These are phyloP conservation scores for Pseudocercospora musae DNA, from an alignment of 2,329 filamentous ascomycete genomes.

Conservation along the genomic window DNA sequence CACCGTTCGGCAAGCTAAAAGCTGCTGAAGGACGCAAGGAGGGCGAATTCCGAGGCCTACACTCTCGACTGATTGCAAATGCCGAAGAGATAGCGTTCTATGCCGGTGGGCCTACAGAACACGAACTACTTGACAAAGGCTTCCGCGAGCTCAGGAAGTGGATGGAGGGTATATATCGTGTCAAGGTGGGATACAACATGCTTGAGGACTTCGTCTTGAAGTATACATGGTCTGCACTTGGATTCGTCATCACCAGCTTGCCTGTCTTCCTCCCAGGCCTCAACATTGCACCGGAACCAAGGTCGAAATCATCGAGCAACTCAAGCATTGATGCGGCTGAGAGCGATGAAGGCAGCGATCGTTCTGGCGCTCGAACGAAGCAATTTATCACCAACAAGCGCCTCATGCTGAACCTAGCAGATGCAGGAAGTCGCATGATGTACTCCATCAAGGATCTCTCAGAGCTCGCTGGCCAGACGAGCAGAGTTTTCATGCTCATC, in stretches of 20 bases:
- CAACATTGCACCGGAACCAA: conserved; percentile 63
- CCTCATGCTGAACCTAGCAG: conserved; percentile 93
- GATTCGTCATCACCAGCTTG: conserved; percentile 87
- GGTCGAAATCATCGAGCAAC: conserved; percentile 54
- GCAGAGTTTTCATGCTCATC: conserved; percentile 90
- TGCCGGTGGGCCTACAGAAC: conserved; percentile 91
- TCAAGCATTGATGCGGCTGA: background rate
- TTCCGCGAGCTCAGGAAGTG: conserved; percentile 90
- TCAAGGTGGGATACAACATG: conserved; percentile 98
- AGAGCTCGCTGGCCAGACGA: conserved; percentile 93
- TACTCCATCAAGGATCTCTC: conserved; percentile 98
- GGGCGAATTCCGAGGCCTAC: conserved; percentile 87
- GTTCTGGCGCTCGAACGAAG: conserved; percentile 74
- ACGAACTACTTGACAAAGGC: conserved; percentile 83
- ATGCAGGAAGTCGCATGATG: conserved; percentile 98
- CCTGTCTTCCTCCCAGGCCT: conserved; percentile 93
- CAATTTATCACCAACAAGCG: conserved; percentile 99
- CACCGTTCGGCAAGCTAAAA: conserved; percentile 94
- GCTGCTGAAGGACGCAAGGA: conserved; percentile 93
- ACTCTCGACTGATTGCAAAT: conserved; percentile 90
- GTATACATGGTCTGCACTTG: conserved; percentile 97
- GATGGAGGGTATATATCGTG: conserved; percentile 98
- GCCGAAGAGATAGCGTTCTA: conserved; percentile 98
- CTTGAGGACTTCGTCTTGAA: conserved; percentile 97
- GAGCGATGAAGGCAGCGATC: conserved; percentile 10